These are phyloP conservation scores for Stereum hirsutum DNA, from an alignment of 1,284 basidiomycete species.

Conservation along the genomic window DNA sequence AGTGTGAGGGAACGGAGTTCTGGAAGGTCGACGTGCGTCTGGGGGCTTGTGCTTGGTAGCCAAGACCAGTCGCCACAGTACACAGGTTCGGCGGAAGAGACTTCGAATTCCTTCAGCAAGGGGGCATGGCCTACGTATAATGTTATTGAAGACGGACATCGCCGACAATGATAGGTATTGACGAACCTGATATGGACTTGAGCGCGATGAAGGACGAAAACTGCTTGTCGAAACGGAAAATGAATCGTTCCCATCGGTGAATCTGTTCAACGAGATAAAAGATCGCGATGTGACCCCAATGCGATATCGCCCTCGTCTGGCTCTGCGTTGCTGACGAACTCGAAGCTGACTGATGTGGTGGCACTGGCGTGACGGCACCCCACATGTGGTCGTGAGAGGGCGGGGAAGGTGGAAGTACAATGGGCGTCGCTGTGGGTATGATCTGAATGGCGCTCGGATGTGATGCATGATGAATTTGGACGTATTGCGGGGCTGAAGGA, in stretches of 20 bases:
- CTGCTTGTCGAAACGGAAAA: conserved; percentile 67
- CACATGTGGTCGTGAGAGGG: conserved; percentile 21
- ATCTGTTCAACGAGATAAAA: conserved; percentile 71
- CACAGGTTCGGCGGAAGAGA: conserved; percentile 57
- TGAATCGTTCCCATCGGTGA: conserved; percentile 70
- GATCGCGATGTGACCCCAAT: conserved; percentile 72
- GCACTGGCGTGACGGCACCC: conserved; percentile 8
- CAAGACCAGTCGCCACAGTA: conserved; percentile 60
- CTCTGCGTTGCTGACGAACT: conserved; percentile 9
- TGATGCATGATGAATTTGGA: too few species aligned
- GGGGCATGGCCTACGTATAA: conserved; percentile 51
- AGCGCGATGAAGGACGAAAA: conserved; percentile 63
- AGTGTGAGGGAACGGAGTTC: conserved; percentile 46
- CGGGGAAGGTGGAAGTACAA: conserved; percentile 22
- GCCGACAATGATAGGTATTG: not conserved
- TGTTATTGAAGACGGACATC: not conserved
- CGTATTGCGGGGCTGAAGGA: conserved; percentile 9
- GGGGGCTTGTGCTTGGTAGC: conserved; percentile 45
- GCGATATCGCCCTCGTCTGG: conserved; percentile 32
- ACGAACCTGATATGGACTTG: conserved; percentile 56
- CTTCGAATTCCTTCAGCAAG: conserved; percentile 62
- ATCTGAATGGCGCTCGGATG: too few species aligned
- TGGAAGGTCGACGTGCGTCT: conserved; percentile 29
- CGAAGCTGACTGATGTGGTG: conserved; percentile 8
- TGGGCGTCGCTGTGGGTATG: conserved; percentile 12